Percentiles rank a stretch among this genome's conserved stretches.
These are phyloP conservation scores for Chaetothyriales sp. DNA, from an alignment of 2,329 filamentous ascomycete genomes.

Conservation along the genomic window DNA sequence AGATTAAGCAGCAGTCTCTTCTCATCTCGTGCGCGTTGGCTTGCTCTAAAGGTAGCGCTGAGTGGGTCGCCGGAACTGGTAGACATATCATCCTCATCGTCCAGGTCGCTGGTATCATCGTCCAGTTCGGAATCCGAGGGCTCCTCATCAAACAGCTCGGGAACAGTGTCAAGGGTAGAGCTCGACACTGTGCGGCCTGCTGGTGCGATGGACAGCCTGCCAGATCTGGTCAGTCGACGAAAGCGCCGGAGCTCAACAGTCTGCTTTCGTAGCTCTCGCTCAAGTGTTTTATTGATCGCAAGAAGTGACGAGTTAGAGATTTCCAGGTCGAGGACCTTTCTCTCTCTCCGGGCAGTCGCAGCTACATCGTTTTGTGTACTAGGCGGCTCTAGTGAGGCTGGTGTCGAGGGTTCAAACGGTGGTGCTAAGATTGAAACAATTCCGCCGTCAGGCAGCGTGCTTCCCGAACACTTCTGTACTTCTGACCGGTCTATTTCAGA, in stretches of 20 bases:
- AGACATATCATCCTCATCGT: constrained; percentile 25
- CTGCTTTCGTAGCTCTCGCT: constrained; percentile 82
- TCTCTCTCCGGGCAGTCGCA: constrained; percentile 73
- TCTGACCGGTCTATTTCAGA: constrained; percentile 8
- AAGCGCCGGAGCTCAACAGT: constrained; percentile 75
- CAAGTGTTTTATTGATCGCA: constrained; percentile 85
- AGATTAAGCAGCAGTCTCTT: constrained; percentile 72
- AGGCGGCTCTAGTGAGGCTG: constrained; percentile 35
- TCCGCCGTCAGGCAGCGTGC: neutral
- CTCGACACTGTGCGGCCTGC: constrained; percentile 27
- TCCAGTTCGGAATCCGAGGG: constrained; percentile 22
- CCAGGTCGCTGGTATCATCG: constrained; percentile 11
- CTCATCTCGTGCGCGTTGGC: constrained; percentile 59
- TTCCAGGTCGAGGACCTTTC: constrained; percentile 89
- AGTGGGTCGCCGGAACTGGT: constrained; percentile 18
- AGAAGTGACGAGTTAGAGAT: constrained; percentile 92
- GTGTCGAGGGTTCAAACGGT: constrained; percentile 22
- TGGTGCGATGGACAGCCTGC: constrained; percentile 47
- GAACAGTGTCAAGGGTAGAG: constrained; percentile 31
- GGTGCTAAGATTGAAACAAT: neutral
- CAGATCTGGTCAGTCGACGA: constrained; percentile 68
- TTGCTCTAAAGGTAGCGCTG: constrained; percentile 26
- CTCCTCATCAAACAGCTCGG: constrained; percentile 27
- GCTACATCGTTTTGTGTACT: constrained; percentile 46
- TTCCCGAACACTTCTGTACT: neutral